These are phyloP conservation scores for Acer campestre DNA, from an alignment of 345 rosid species.

Conservation along the genomic window DNA sequence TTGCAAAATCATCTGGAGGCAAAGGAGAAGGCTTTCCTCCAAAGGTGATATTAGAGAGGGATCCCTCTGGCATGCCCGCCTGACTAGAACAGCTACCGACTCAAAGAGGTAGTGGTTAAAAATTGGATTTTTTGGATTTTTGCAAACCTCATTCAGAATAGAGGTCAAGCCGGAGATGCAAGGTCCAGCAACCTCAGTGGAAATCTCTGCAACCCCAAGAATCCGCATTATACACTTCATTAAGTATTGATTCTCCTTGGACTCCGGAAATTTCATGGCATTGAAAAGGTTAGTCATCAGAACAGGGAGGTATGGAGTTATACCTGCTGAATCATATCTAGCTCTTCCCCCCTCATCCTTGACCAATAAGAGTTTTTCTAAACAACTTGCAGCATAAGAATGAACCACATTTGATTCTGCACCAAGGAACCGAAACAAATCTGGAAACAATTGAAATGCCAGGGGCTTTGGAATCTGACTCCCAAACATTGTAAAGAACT, in stretches of 20 bases:
- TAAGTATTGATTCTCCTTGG: conserved; percentile 92
- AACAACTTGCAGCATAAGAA: conserved; percentile 94
- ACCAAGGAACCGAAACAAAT: conserved; percentile 70
- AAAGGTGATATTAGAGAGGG: conserved; percentile 43
- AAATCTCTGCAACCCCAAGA: conserved; percentile 81
- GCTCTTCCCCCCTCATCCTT: conserved; percentile 85
- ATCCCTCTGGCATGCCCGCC: conserved; percentile 51
- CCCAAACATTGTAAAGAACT: conserved; percentile 83
- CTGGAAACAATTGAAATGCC: conserved; percentile 68
- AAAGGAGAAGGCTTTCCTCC: conserved; percentile 79
- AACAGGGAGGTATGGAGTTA: conserved; percentile 55
- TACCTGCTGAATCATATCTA: conserved; percentile 67
- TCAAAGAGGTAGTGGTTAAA: conserved; percentile 95
- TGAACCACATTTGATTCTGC: conserved; percentile 93
- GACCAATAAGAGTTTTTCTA: conserved; percentile 89
- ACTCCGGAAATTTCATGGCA: conserved; percentile 78
- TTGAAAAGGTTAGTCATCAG: conserved; percentile 76
- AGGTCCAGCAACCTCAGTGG: conserved; percentile 74
- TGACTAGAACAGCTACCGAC: conserved; percentile 42
- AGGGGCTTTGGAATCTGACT: conserved; percentile 67
- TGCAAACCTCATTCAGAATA: conserved; percentile 79
- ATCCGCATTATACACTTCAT: conserved; percentile 99
- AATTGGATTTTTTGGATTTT: conserved; percentile 87
- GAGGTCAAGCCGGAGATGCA: conserved; percentile 77
- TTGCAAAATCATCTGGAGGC: conserved; percentile 71